phyloP scores from a whole-genome alignment of 1,284 basidiomycete genomes.

The Stereum hirsutum region DNA sequence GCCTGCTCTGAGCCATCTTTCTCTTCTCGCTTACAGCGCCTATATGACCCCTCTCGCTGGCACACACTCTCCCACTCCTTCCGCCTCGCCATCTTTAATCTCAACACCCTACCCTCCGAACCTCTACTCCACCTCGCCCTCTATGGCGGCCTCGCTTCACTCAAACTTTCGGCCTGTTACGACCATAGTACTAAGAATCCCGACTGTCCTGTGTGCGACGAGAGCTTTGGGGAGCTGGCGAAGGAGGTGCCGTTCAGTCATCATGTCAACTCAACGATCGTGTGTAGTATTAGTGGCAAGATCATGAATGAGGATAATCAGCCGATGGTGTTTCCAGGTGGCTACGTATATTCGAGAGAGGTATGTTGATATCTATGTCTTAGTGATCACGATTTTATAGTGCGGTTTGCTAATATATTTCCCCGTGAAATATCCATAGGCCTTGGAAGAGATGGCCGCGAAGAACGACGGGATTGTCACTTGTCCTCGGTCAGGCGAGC shows the following conservation, averaged over 20 bases:
- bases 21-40: constrained; percentile 38
- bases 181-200: constrained; percentile 56
- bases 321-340: constrained; percentile 88
- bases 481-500: constrained; percentile 71
- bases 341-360: constrained; percentile 88
- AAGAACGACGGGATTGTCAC: constrained; percentile 67
- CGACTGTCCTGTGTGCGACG: constrained; percentile 89
- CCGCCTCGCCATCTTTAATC: constrained; percentile 74
- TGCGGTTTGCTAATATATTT: neutral
- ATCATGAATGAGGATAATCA: constrained; percentile 94
- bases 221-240: constrained; percentile 69
- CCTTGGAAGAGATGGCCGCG: constrained; percentile 75
- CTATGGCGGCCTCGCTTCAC: constrained; percentile 80
- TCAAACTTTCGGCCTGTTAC: constrained; percentile 79
- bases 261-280: constrained; percentile 92
- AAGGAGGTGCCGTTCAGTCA: constrained; percentile 88
- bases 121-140: constrained; percentile 81
- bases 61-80: constrained; percentile 63
- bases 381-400: neutral
- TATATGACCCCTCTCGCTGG: constrained; percentile 82
- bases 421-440: constrained; percentile 41
- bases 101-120: constrained; percentile 82
- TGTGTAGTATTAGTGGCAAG: constrained; percentile 83
- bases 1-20: neutral
- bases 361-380: constrained; percentile 46